Conservation (phyloP, 1,284 basidiomycete genomes). For the Ustilago sp. region DNA sequence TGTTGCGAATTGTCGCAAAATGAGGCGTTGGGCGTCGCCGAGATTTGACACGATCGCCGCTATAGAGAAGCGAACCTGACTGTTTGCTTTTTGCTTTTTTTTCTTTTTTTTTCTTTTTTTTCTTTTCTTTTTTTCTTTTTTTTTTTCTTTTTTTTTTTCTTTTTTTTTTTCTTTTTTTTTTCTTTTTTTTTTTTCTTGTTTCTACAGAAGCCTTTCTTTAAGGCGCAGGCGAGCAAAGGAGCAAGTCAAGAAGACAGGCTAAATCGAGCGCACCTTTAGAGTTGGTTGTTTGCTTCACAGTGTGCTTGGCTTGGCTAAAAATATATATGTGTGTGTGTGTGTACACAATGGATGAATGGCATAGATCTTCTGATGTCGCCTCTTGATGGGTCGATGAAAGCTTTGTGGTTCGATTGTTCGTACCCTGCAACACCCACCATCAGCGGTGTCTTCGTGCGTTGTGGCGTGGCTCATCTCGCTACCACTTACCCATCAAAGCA, state of each 20-base stretch:
- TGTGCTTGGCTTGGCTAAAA: not conserved
- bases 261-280: not conserved
- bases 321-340: not conserved
- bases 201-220: not conserved
- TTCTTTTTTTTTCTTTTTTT: not conserved
- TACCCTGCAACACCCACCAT: not conserved
- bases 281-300: not conserved
- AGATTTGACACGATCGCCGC: not conserved
- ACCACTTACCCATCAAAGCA: not conserved
- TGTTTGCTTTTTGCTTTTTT: not conserved
- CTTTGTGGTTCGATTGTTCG: not conserved
- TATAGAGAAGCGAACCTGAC: not conserved
- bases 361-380: constrained; percentile 18
- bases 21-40: not conserved
- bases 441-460: not conserved
- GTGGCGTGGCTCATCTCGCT: not conserved
- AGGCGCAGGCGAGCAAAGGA: not conserved
- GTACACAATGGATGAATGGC: not conserved
- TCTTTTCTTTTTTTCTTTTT: too few relatives aligned
- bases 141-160: not conserved
- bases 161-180: too few relatives aligned
- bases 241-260: too few relatives aligned
- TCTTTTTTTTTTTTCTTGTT: not conserved
- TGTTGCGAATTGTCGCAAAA: not conserved
- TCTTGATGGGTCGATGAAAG: not conserved